These are phyloP conservation scores for Boletus fagicola DNA, from an alignment of 768 basidiomycete genomes.

Conservation along the genomic window DNA sequence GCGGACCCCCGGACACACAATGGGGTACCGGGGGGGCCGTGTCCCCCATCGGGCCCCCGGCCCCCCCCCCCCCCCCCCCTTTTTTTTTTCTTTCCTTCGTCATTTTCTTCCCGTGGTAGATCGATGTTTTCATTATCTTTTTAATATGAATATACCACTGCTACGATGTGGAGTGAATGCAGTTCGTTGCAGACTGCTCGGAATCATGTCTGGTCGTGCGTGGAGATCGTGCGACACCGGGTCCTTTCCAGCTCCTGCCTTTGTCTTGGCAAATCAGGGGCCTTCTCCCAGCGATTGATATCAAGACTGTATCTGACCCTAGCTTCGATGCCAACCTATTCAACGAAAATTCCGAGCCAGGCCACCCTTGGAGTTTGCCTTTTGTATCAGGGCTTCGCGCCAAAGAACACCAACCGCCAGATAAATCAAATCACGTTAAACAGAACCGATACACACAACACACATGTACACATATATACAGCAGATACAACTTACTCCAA, in stretches of 20 bases:
- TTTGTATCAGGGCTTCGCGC: too few species aligned
- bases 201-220: background rate
- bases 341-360: too few species aligned
- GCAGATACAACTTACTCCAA: conserved; percentile 1
- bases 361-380: too few species aligned
- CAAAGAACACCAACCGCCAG: background rate
- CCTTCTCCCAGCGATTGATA: background rate
- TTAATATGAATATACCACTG: conserved; percentile 25
- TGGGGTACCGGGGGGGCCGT: too few species aligned
- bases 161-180: background rate
- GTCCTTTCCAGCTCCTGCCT: background rate
- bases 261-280: background rate
- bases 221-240: too few species aligned
- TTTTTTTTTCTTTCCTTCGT: background rate
- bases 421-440: background rate
- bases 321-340: too few species aligned
- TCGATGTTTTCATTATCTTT: conserved; percentile 4
- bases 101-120: background rate
- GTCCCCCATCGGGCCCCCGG: too few species aligned
- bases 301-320: background rate
- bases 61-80: too few species aligned
- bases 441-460: background rate
- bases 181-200: background rate
- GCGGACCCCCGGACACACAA: too few species aligned
- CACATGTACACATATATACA: background rate